A percentile compares a stretch with the other conserved stretches of the same genome.
phyloP scores from a whole-genome alignment of 2,329 filamentous ascomycete species.

The Chrysoporthe cubensis region DNA sequence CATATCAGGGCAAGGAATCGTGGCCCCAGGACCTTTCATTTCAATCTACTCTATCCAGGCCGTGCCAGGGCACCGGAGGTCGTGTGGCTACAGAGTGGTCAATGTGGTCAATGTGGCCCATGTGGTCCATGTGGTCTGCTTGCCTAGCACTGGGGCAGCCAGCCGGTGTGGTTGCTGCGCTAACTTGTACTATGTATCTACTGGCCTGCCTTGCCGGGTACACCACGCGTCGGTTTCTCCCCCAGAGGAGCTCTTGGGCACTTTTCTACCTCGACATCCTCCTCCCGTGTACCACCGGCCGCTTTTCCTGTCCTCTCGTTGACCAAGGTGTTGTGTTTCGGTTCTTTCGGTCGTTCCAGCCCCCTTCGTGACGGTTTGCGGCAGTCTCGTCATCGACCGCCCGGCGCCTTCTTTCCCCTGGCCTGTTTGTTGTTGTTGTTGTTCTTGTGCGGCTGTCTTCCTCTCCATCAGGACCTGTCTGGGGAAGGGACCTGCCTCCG shows the following conservation, averaged over 20 bases:
- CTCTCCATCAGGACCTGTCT: too few relatives aligned
- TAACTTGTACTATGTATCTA: too few relatives aligned
- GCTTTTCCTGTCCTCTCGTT: conserved; percentile 8
- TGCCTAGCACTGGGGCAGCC: too few relatives aligned
- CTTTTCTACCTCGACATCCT: not conserved
- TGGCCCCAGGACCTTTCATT: not conserved
- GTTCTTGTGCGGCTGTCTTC: not conserved
- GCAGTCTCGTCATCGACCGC: not conserved
- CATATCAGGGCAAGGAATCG: not conserved
- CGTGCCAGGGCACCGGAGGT: not conserved
- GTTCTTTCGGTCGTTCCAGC: not conserved
- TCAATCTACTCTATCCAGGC: too few relatives aligned
- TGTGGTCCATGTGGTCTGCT: too few relatives aligned
- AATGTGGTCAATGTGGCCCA: too few relatives aligned
- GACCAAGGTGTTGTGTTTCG: not conserved
- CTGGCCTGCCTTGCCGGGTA: not conserved
- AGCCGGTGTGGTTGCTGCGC: too few relatives aligned
- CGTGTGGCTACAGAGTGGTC: not conserved
- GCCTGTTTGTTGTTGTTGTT: not conserved
- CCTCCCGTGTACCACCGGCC: not conserved
- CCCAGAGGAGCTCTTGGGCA: not conserved
- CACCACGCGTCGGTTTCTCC: not conserved
- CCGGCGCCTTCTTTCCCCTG: not conserved
- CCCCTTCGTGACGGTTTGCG: conserved; percentile 2
- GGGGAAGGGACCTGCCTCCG: not conserved